Evolutionary conservation across 2,329 filamentous ascomycete species (phyloP).

Genomic region (Arthrinium puccinioides): DNA sequence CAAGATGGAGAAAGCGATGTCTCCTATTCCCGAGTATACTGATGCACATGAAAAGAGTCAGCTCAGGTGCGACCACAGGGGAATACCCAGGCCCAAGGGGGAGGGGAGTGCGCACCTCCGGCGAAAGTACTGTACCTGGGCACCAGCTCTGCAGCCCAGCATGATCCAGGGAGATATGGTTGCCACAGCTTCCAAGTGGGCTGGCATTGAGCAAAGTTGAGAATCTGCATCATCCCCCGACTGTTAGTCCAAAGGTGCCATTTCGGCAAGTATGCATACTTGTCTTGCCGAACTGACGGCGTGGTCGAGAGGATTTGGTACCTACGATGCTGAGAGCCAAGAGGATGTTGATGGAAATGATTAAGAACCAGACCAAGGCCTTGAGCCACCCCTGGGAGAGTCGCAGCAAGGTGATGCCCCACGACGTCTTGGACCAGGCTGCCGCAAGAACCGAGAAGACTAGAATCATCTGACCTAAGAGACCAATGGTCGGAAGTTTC

Average conservation of each 20-base stretch:
- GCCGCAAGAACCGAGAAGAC: constrained; percentile 17
- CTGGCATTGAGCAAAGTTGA: constrained; percentile 14
- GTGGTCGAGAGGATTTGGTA: too few relatives aligned
- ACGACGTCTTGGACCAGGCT: constrained; percentile 22
- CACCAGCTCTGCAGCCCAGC: constrained; percentile 7
- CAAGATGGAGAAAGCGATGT: constrained; percentile 19
- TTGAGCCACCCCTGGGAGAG: constrained; percentile 12
- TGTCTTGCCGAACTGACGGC: too few relatives aligned
- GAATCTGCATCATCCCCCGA: neutral
- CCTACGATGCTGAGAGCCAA: constrained; percentile 11
- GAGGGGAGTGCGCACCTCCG: neutral
- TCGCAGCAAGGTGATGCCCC: constrained; percentile 21
- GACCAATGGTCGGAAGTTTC: constrained; percentile 10
- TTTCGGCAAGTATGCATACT: neutral
- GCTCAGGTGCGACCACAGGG: too few relatives aligned
- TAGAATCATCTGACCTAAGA: constrained; percentile 1
- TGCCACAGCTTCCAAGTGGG: constrained; percentile 8
- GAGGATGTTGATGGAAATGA: constrained; percentile 15
- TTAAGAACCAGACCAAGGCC: constrained; percentile 16
- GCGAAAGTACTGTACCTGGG: constrained; percentile 8
- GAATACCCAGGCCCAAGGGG: too few relatives aligned
- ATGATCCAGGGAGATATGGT: constrained; percentile 5
- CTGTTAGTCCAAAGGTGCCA: neutral
- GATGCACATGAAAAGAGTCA: neutral
- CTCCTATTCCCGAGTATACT: constrained; percentile 17